phyloP scores from a whole-genome alignment of 2,329 filamentous ascomycete species.

The Aspergillus alliaceus region DNA sequence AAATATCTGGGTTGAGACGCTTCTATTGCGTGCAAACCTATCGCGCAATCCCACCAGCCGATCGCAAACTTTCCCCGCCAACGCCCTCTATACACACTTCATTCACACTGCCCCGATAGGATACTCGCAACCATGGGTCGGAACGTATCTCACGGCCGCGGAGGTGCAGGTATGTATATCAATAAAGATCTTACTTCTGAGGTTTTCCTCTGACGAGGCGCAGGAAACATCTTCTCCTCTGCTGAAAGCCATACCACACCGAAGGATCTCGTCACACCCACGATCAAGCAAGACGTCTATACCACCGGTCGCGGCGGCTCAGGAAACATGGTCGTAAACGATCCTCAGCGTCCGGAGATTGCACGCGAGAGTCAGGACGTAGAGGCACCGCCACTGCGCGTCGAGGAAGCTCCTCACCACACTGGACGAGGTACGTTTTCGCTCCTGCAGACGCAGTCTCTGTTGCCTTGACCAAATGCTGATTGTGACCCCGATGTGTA shows the following conservation, averaged over 20 bases:
- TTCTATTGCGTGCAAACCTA: not conserved
- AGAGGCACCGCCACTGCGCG: constrained; percentile 50
- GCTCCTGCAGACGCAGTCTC: not conserved
- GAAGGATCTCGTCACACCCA: constrained; percentile 75
- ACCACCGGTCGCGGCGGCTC: constrained; percentile 87
- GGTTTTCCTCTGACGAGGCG: not conserved
- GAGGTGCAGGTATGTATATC: constrained; percentile 62
- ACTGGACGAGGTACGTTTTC: constrained; percentile 43
- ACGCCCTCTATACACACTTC: not conserved
- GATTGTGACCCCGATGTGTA: not conserved
- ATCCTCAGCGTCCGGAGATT: constrained; percentile 63
- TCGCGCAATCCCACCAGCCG: not conserved
- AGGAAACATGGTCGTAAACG: constrained; percentile 82
- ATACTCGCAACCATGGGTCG: constrained; percentile 19
- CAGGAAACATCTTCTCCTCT: constrained; percentile 65
- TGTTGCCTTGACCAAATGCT: not conserved
- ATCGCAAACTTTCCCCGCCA: not conserved
- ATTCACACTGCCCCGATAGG: not conserved
- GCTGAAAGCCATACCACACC: constrained; percentile 52
- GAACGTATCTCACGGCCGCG: constrained; percentile 67
- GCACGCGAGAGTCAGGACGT: constrained; percentile 84
- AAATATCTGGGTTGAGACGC: not conserved
- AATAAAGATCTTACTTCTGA: constrained; percentile 12
- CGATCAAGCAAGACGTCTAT: constrained; percentile 77
- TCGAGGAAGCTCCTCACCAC: constrained; percentile 40